Evolutionary conservation across 2,329 filamentous ascomycete species (phyloP), one percentile per base, ranked within the genome.

Genomic region (Talaromyces sp.): DNA sequence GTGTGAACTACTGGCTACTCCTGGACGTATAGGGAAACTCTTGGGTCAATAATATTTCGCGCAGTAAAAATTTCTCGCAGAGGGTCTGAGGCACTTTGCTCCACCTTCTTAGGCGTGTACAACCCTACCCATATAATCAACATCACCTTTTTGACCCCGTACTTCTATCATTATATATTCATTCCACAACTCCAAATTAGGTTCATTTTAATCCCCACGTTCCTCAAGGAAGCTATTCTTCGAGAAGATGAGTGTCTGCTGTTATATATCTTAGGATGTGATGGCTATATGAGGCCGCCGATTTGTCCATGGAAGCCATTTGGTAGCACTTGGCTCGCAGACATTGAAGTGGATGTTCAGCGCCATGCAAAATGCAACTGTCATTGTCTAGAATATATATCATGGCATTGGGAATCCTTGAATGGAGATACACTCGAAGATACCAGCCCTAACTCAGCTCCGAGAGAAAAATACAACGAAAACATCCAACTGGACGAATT

Each of bases 301-400:
- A n/a, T 69, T 66, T 41, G 63, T 67, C 27, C 58, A 43, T 68
- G 65, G 67, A 69, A 66, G 55, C 66, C 65, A 8, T 69, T 67
- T 58, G 66, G 64, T 9, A 9, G 2, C 29, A 67, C 67, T 11
- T 29, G 35, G 19, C 57, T 66, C 38, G 46, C 24, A 17, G 66
- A 69, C 58, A 62, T 67, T 41, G 64, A 67, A 38, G 56, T 66
- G 0, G 0, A 41, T 21, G 63, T 67, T 24, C 64, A 57, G 43
- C 38, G 65, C 13, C 68, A 69, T 62, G 60, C 61, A 50, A 55
- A 55, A 38, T 69, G 67, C 43, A 32, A 17, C 17, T 35, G 7
- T 49, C 63, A 69, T 59, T 67, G 56, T n/a, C 21, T 69, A n/a
- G 58, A 69, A 54, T 68, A 68, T 43, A 19, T 63, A 35, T 56